These are phyloP conservation scores for Prorocentrum cordatum DNA, from an alignment of 169 alveolate genomes.

Conservation along the genomic window DNA sequence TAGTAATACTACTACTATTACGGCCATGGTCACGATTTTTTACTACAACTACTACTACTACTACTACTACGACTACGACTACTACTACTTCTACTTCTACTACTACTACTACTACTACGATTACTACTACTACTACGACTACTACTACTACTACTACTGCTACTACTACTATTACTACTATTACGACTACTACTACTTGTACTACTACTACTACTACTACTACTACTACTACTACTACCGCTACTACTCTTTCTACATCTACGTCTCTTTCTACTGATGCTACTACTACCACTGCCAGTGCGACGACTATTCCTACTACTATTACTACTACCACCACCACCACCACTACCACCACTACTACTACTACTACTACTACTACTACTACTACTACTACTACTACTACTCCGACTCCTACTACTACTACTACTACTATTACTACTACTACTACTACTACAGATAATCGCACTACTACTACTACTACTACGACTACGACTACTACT, in stretches of 20 bases:
- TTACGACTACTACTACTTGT: neutral
- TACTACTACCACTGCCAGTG: neutral
- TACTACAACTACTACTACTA: no score
- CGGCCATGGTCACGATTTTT: no score
- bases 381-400: neutral
- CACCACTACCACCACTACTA: neutral
- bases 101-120: no score
- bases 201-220: neutral
- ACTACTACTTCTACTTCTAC: no score
- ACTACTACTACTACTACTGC: neutral
- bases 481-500: neutral
- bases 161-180: neutral
- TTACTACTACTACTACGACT: no score
- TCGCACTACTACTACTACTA: neutral
- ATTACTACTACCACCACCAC: neutral
- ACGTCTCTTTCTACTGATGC: neutral
- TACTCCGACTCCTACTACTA: neutral
- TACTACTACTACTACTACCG: neutral
- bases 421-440: neutral
- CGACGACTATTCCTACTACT: neutral
- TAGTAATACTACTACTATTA: no score
- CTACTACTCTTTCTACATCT: neutral
- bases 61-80: no score
- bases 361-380: neutral
- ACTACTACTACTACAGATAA: neutral